A percentile compares a stretch with the other conserved stretches of the same genome.
Conservation (phyloP, 371 early-diverging fungal genomes). For the Zychaea mexicana region DNA sequence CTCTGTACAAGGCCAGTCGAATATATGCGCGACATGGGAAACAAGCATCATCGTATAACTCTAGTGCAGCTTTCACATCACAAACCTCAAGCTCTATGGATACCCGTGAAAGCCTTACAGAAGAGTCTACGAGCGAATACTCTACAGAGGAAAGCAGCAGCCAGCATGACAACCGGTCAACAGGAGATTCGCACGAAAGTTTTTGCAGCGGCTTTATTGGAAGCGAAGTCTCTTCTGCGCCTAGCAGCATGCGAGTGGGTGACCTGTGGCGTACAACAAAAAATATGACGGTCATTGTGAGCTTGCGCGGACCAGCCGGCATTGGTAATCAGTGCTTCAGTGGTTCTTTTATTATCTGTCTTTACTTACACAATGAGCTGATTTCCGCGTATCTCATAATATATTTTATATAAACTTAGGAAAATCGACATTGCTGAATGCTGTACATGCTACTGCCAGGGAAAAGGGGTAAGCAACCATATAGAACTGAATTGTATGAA, state of each 20-base stretch:
- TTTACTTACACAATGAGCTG: not conserved
- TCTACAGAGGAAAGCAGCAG: not conserved
- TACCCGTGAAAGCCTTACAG: slow-evolving; percentile 2
- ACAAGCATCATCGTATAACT: slow-evolving; percentile 12
- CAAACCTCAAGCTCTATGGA: not conserved
- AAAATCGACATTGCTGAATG: slow-evolving; percentile 41
- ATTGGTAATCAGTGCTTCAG: slow-evolving; percentile 3
- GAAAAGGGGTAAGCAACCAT: slow-evolving; percentile 32
- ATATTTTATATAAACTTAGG: slow-evolving; percentile 21
- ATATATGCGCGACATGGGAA: slow-evolving; percentile 11
- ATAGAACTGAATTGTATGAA: not conserved
- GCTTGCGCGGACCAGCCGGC: slow-evolving; percentile 42
- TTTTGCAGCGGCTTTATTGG: slow-evolving; percentile 30
- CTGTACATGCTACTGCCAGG: slow-evolving; percentile 39
- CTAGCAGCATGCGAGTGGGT: not conserved
- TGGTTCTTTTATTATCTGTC: not conserved
- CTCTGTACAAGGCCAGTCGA: slow-evolving; percentile 24
- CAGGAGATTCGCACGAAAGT: slow-evolving; percentile 28
- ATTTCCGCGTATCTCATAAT: not conserved
- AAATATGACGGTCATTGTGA: slow-evolving; percentile 30
- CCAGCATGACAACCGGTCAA: not conserved
- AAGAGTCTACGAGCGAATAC: not conserved
- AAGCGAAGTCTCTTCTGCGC: slow-evolving; percentile 23
- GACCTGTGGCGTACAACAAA: slow-evolving; percentile 9
- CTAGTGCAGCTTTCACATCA: not conserved